Base-by-base conservation (phyloP, 768 basidiomycete species). In the Pisolithus sp. region DNA sequence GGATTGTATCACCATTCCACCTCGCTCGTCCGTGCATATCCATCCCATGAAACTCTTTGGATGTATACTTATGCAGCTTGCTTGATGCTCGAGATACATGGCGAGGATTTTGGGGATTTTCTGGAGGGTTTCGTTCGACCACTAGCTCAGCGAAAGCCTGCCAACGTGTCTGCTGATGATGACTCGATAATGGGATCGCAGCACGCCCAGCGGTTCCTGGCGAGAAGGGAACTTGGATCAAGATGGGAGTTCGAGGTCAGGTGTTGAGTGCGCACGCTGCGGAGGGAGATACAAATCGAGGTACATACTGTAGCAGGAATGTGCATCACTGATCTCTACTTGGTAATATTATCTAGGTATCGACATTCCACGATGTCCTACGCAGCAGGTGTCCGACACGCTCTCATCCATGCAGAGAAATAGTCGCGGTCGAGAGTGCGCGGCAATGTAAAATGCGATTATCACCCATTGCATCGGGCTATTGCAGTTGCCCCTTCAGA, bases 41-140 rank as follows among this genome's bases (percentile, higher is more conserved):
- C 85, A 2, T 56, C 69, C 23, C 79, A 83, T 53, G 82, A 86
- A 60, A 65, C 85, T 0, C 71, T 86, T 17, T 86, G 85, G 83
- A 67, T 81, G 55, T 85, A 82, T 65, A 38, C 21, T 20, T 55
- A 28, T 39, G 46, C 28, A 4, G 48, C 38, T 1, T 39, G 55
- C 34, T 58, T 49, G 17, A 42, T 57, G 20, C 42, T 23, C 6
- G 34, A 49, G 24, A 20, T 21, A 3, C 44, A 23, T 46, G 24
- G 15, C 9, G 42, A 55, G 39, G 15, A 40, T 26, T 37, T 48
- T 0, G 43, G 50, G 18, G 41, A 54, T 5, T 65, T 65, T 2
- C 20, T 53, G 1, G 46, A 52, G 21, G 1, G 40, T 38, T 60
- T 64, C 48, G 57, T 64, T 12, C 54, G 41, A 9, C 59, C 63